Evolutionary conservation across 371 early-diverging fungal genomes (phyloP).

Genomic region (Polyrhizophydium stewartii): DNA sequence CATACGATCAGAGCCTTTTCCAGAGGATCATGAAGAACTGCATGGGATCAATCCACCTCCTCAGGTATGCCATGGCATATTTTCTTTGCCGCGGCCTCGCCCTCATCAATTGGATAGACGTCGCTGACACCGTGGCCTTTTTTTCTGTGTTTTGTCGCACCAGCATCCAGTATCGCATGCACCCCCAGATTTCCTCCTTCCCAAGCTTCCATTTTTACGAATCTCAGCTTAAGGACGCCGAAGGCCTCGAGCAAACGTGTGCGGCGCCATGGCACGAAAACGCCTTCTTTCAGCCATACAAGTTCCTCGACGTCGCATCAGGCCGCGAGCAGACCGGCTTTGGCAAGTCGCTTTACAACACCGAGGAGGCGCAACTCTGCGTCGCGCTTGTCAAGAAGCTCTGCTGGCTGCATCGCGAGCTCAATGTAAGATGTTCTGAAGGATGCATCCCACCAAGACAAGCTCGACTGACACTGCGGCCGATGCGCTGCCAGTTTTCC

Average conservation of each 20-base stretch:
- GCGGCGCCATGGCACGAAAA: constrained; percentile 74
- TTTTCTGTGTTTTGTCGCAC: not conserved
- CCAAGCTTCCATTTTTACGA: constrained; percentile 83
- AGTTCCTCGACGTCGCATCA: constrained; percentile 68
- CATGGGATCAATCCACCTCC: constrained; percentile 2
- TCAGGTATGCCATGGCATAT: not conserved
- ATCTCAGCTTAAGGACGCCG: constrained; percentile 71
- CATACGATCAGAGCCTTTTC: constrained; percentile 90
- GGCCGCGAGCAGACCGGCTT: constrained; percentile 66
- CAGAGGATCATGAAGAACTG: constrained; percentile 63
- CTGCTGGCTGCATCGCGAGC: constrained; percentile 17
- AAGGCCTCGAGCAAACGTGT: constrained; percentile 57
- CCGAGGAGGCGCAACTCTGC: constrained; percentile 72
- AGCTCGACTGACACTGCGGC: not conserved
- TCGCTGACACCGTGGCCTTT: not conserved
- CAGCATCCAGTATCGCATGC: constrained; percentile 97
- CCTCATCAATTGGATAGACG: too few species aligned
- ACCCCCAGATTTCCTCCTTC: constrained; percentile 84
- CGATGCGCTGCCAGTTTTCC: constrained; percentile 50
- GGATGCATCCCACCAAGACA: too few species aligned
- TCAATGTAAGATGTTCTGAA: too few species aligned
- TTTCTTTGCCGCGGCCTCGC: too few species aligned
- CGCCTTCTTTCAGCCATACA: constrained; percentile 66
- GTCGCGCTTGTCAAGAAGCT: constrained; percentile 63
- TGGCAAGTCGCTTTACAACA: constrained; percentile 76